Conservation (phyloP, 306 rosid species). For the Crataegus laevigata region DNA sequence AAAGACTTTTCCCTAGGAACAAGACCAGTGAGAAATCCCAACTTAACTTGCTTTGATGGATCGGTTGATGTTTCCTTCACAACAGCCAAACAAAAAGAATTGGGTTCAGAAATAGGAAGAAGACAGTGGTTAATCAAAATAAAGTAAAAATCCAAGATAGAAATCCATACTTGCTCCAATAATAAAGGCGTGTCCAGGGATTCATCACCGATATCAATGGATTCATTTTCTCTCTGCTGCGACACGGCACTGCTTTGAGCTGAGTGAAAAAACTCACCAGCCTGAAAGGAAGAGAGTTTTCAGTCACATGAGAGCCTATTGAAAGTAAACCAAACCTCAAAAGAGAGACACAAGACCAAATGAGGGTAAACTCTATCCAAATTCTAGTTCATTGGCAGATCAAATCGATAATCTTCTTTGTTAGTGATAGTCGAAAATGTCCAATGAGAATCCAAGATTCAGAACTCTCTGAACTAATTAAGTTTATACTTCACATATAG, state of each 20-base stretch:
- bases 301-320: not conserved
- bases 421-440: not conserved
- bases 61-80: conserved; percentile 60
- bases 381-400: not conserved
- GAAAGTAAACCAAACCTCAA: conserved; percentile 6
- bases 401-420: not conserved
- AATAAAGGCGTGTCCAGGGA: conserved; percentile 59
- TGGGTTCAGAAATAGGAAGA: conserved; percentile 5
- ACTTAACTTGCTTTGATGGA: conserved; percentile 49
- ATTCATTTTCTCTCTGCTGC: conserved; percentile 64
- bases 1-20: conserved; percentile 45
- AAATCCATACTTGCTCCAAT: conserved; percentile 56
- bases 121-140: not conserved
- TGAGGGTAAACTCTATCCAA: not conserved
- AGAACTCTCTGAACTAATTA: not conserved
- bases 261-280: conserved; percentile 62
- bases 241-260: conserved; percentile 54
- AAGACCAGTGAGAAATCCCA: conserved; percentile 50
- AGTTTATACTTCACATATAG: not conserved
- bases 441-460: not conserved
- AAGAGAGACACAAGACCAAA: conserved; percentile 1
- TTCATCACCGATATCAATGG: conserved; percentile 41
- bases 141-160: conserved; percentile 13
- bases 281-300: conserved; percentile 40
- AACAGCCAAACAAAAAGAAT: conserved; percentile 22